Evolutionary conservation across 768 basidiomycete genomes (phyloP), one percentile per base, ranked within the genome.

Genomic region (Xerocomellus amylosporus): DNA sequence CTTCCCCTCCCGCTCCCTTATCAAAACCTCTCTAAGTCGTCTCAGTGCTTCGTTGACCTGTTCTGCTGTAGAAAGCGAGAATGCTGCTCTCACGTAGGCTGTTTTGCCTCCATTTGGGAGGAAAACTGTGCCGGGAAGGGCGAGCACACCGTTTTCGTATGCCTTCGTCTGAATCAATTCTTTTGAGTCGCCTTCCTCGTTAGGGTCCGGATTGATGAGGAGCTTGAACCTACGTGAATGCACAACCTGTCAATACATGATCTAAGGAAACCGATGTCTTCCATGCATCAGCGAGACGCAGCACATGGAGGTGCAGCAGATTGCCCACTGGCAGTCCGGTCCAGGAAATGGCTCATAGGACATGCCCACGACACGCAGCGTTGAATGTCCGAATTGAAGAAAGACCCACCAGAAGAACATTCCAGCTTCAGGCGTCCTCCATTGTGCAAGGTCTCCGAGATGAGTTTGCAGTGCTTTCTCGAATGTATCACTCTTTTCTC

Each of bases 81-180:
- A 97, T 37, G 89, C 78, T 17, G 90, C 90, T 40, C 94, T 80
- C 28, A 95, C 88, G 66, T 87, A 90, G 22, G 84, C 76, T 8
- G 87, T 86, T 65, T 78, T 83, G 38, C 79, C 73, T 13, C 83
- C 85, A 55, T 79, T 83, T 15, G 93, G 91, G 52, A 87, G 75
- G 74, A 94, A 95, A 19, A 84, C 84, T 2, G 80, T 85, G 15
- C 94, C 94, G 1, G 94, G 94, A 12, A 97, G 79, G 17, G 90
- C 93, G n/a, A 97, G 81, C 8, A 97, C 89, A 19, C 93, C 93
- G 22, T 81, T 80, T 59, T 85, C 83, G 51, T 90, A 79, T 10
- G 93, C 93, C 50, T 83, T 84, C 8, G 81, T 86, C 51, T 79
- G 77, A 62, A 96, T 90, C 46, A 95, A 61, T 14, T 75, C 73